Percentiles rank a stretch among this genome's conserved stretches.
These are phyloP conservation scores for Lojkania enalia DNA, from an alignment of 2,329 filamentous ascomycete genomes.

Conservation along the genomic window DNA sequence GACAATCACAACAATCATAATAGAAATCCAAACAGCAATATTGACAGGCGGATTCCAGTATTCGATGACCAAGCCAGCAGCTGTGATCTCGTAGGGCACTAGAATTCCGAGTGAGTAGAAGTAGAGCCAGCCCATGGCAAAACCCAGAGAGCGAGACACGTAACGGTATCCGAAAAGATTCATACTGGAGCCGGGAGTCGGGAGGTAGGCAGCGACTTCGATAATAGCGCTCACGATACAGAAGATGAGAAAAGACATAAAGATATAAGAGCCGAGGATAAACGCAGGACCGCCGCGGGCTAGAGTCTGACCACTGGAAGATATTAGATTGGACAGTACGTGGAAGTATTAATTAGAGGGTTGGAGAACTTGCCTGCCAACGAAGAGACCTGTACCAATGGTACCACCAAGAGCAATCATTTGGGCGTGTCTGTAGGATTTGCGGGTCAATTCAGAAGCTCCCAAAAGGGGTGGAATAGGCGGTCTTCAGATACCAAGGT, in stretches of 20 bases:
- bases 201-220: conserved; percentile 56
- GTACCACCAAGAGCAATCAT: conserved; percentile 66
- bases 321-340: too few relatives aligned
- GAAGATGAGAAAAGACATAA: conserved; percentile 32
- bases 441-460: too few relatives aligned
- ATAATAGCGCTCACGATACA: conserved; percentile 42
- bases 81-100: conserved; percentile 41
- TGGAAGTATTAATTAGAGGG: too few relatives aligned
- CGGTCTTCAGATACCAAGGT: too few relatives aligned
- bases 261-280: conserved; percentile 37
- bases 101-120: conserved; percentile 36
- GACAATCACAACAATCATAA: conserved; percentile 41
- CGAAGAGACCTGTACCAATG: conserved; percentile 64
- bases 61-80: conserved; percentile 42
- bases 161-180: conserved; percentile 54
- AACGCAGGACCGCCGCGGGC: conserved; percentile 32
- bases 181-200: conserved; percentile 58
- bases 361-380: too few relatives aligned
- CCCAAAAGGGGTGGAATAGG: too few relatives aligned
- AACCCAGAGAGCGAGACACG: conserved; percentile 65
- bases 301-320: conserved; percentile 58
- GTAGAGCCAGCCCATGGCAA: conserved; percentile 33
- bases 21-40: conserved; percentile 41
- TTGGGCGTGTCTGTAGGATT: conserved; percentile 52
- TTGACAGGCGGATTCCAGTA: conserved; percentile 42